phyloP scores from a whole-genome alignment of 495 filamentous ascomycete species.

The Astrothelium subdiscretum region DNA sequence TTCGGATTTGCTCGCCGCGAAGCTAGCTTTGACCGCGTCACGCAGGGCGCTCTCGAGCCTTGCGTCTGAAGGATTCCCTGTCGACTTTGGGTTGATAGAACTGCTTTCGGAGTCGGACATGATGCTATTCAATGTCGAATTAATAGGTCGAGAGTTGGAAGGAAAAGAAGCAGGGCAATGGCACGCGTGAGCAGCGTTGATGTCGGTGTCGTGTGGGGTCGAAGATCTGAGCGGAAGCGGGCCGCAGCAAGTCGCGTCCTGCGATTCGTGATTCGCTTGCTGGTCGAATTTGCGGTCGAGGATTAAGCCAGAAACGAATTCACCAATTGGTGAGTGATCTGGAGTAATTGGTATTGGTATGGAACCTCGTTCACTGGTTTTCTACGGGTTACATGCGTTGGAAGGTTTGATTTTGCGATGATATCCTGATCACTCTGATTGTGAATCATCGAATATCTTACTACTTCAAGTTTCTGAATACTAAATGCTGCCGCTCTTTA shows the following conservation, averaged over 20 bases:
- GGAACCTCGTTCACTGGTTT: no score
- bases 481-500: no score
- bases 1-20: conserved; percentile 44
- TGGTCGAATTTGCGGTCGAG: no score
- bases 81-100: neutral
- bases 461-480: no score
- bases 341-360: no score
- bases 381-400: no score
- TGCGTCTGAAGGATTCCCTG: conserved; percentile 12
- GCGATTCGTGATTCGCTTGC: neutral
- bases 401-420: no score
- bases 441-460: no score
- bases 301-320: no score
- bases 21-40: conserved; percentile 45
- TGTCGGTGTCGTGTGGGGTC: neutral
- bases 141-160: neutral
- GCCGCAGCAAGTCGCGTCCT: neutral
- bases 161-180: neutral
- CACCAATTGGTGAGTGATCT: no score
- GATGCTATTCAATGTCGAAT: neutral
- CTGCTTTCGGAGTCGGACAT: conserved; percentile 25
- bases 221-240: neutral
- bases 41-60: conserved; percentile 44
- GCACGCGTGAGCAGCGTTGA: neutral
- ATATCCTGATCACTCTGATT: no score